Evolutionary conservation across 2,329 filamentous ascomycete species (phyloP).

Genomic region (Coniella vitis): DNA sequence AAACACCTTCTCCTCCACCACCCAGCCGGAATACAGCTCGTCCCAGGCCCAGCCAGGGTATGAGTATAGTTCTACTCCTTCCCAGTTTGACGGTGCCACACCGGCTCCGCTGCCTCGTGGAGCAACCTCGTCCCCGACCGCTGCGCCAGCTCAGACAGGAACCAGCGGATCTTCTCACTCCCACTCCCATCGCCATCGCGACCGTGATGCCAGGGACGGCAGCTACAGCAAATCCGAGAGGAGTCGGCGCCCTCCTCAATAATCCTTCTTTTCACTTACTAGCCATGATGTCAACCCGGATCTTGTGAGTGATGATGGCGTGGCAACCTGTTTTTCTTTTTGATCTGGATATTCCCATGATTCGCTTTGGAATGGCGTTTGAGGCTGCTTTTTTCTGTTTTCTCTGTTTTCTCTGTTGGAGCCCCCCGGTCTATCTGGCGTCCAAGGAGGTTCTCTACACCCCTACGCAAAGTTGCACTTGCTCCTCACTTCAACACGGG

Average conservation of each 20-base stretch:
- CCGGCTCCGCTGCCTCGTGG: slow-evolving; percentile 6
- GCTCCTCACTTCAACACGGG: slow-evolving; percentile 2
- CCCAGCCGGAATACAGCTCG: slow-evolving; percentile 15
- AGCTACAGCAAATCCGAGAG: slow-evolving; percentile 7
- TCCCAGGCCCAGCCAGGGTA: slow-evolving; percentile 15
- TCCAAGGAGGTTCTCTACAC: not conserved
- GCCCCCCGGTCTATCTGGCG: not conserved
- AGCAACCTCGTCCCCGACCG: slow-evolving; percentile 13
- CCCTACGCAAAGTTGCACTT: slow-evolving; percentile 5
- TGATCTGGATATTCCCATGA: slow-evolving; percentile 7
- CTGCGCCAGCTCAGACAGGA: slow-evolving; percentile 18
- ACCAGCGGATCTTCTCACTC: slow-evolving; percentile 15
- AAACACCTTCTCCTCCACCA: slow-evolving; percentile 42
- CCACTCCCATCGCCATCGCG: slow-evolving; percentile 13
- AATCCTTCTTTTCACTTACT: slow-evolving; percentile 14
- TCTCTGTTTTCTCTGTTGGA: not conserved
- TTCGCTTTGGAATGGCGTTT: slow-evolving; percentile 13
- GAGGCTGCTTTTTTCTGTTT: slow-evolving; percentile 1
- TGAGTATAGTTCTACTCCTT: slow-evolving; percentile 12
- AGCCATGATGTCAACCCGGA: not conserved
- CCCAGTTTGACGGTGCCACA: slow-evolving; percentile 11
- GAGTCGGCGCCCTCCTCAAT: slow-evolving; percentile 17
- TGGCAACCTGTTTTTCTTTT: slow-evolving; percentile 7
- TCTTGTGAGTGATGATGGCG: slow-evolving; percentile 15
- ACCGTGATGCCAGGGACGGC: slow-evolving; percentile 11